Evolutionary conservation across 108 stramenopile species (phyloP), one percentile per base, ranked within the genome.

Genomic region (Cyclotella baltica): DNA sequence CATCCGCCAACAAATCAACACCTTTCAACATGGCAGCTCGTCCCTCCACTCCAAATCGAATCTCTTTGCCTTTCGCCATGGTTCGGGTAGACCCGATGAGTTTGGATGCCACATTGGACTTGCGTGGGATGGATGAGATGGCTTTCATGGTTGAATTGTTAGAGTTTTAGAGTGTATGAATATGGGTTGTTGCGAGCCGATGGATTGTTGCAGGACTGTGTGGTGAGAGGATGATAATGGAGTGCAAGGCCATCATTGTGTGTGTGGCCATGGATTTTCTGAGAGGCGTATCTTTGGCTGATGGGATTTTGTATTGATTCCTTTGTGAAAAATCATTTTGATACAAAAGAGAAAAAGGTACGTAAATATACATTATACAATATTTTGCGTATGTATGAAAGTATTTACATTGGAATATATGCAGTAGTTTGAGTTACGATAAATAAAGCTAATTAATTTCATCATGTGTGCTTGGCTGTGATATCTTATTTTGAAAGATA

Each of bases 11-110:
- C 76, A 88, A 76, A 81, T 99, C 91, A 35, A 99, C 98, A 58
- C 98, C 98, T 43, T 70, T 86, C 43, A 99, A 85, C 98, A 99
- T 98, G 73, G 95, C 91, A 48, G 97, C 96, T n/a, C 98, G 89
- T 43, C 98, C 97, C 57, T 96, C 96, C 34, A 93, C 92, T 33
- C 97, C 97, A 77, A 96, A 96, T 57, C 92, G 92, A 72, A 98
- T 95, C 72, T 96, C 93, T 66, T 97, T 97, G 15, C 88, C 94
- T 53, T 76, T 78, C 37, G 75, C 75, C 88, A 95, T 92, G 43
- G 65, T 59, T 59, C 92, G 90, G 6, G 77, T 84, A 50, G 91
- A 74, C 38, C 86, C 87, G 48, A 81, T 46, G 22, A 70, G 70
- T 57, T 76, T 84, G 63, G 69, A 71, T 29, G 63, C 51, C 28